phyloP scores from a whole-genome alignment of 257 asterid genomes.

The Datura wrightii region DNA sequence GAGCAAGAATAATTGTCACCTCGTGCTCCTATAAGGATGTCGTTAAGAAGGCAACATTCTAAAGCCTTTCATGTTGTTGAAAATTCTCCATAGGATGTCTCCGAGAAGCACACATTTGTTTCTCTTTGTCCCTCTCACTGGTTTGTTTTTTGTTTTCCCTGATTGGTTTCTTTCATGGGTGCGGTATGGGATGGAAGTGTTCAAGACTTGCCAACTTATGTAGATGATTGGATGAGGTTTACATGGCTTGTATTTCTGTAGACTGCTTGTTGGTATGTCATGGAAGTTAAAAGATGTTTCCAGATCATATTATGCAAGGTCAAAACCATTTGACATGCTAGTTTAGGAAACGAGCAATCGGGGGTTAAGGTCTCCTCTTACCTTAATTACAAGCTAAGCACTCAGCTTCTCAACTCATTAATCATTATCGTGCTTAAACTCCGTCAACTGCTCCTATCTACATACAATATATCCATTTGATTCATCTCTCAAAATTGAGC shows the following conservation, averaged over 20 bases:
- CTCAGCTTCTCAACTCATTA: background rate
- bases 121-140: background rate
- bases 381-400: constrained; percentile 21
- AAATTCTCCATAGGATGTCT: background rate
- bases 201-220: constrained; percentile 1
- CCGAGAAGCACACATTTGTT: background rate
- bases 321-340: constrained; percentile 17
- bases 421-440: background rate
- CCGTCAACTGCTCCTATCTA: background rate
- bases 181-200: background rate
- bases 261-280: constrained; percentile 15
- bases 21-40: background rate
- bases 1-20: background rate
- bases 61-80: background rate
- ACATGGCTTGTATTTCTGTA: constrained; percentile 2
- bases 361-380: background rate
- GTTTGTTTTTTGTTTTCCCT: background rate
- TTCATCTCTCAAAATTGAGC: background rate
- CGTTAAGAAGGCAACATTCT: constrained; percentile 2
- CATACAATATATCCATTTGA: background rate
- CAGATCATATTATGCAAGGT: background rate
- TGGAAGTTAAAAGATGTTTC: background rate
- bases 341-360: background rate
- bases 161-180: background rate
- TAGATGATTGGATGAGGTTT: constrained; percentile 23